phyloP scores from a whole-genome alignment of 257 asterid species.

The Cruciata laevipes region DNA sequence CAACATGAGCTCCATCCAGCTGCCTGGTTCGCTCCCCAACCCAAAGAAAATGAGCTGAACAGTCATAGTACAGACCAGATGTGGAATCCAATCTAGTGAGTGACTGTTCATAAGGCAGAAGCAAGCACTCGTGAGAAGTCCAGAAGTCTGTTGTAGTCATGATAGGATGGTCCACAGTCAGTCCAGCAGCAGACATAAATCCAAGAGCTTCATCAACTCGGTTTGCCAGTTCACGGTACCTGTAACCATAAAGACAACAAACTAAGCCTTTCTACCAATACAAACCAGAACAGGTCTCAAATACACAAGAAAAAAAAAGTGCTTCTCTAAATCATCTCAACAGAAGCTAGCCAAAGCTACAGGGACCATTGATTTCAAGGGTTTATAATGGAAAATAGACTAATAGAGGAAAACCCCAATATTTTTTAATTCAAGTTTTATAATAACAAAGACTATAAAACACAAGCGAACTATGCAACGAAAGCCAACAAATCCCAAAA shows the following conservation, averaged over 20 bases:
- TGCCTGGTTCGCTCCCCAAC: slow-evolving; percentile 79
- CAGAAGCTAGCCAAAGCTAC: neutral
- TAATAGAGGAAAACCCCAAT: neutral
- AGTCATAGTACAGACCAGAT: slow-evolving; percentile 66
- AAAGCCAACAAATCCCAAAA: neutral
- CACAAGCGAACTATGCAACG: neutral
- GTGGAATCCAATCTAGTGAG: slow-evolving; percentile 73
- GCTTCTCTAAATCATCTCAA: neutral
- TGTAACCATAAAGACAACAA: slow-evolving; percentile 19
- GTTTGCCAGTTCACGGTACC: slow-evolving; percentile 69
- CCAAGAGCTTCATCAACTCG: slow-evolving; percentile 83
- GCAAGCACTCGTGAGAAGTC: slow-evolving; percentile 86
- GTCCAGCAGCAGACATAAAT: slow-evolving; percentile 79
- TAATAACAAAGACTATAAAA: neutral
- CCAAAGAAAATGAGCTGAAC: slow-evolving; percentile 79
- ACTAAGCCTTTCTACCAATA: neutral
- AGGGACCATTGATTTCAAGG: neutral
- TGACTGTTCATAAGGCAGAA: slow-evolving; percentile 70
- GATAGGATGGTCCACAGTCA: slow-evolving; percentile 61
- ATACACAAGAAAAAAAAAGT: neutral
- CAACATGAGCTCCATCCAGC: slow-evolving; percentile 77
- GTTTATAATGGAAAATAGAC: neutral
- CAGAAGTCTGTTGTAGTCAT: slow-evolving; percentile 68
- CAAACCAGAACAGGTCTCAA: neutral
- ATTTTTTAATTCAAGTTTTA: neutral